phyloP scores from a whole-genome alignment of 805 yeast species.

The Yamadazyma ubonensis region DNA sequence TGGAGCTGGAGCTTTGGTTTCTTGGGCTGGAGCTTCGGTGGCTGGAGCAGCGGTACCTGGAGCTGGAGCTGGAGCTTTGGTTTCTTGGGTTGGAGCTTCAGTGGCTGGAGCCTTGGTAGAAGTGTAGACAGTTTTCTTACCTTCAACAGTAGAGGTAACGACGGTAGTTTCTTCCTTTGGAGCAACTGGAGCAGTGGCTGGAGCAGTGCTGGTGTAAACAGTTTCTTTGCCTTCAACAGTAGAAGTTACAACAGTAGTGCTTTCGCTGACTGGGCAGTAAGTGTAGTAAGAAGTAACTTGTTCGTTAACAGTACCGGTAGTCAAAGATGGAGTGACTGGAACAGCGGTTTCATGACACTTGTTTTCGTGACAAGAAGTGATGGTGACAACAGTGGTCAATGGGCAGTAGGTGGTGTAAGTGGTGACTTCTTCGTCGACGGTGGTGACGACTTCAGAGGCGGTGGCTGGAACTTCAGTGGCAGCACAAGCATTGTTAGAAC shows the following conservation, averaged over 20 bases:
- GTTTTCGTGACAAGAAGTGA: constrained; percentile 35
- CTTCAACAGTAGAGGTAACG: neutral
- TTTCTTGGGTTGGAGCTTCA: constrained; percentile 6
- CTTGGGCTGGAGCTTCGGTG: constrained; percentile 7
- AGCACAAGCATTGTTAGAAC: constrained; percentile 29
- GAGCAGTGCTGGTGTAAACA: constrained; percentile 22
- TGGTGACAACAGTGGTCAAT: constrained; percentile 29
- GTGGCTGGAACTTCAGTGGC: constrained; percentile 31
- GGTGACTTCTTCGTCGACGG: constrained; percentile 17
- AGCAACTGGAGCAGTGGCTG: constrained; percentile 4
- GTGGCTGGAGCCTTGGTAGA: constrained; percentile 18
- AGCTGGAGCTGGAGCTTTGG: constrained; percentile 11
- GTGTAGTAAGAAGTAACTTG: constrained; percentile 34
- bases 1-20: constrained; percentile 10
- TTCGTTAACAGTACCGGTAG: constrained; percentile 26
- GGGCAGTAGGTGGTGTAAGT: constrained; percentile 19
- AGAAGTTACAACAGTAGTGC: constrained; percentile 19
- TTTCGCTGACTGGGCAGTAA: constrained; percentile 30
- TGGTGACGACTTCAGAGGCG: constrained; percentile 19
- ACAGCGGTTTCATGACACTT: constrained; percentile 28
- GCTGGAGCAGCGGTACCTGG: constrained; percentile 5
- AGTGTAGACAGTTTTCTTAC: constrained; percentile 13
- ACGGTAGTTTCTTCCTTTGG: neutral
- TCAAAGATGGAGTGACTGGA: constrained; percentile 28
- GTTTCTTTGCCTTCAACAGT: constrained; percentile 6